Percentiles rank a stretch among this genome's conserved stretches.
These are phyloP conservation scores for Loxodes magnus DNA, from an alignment of 73 alveolate species.

Conservation along the genomic window DNA sequence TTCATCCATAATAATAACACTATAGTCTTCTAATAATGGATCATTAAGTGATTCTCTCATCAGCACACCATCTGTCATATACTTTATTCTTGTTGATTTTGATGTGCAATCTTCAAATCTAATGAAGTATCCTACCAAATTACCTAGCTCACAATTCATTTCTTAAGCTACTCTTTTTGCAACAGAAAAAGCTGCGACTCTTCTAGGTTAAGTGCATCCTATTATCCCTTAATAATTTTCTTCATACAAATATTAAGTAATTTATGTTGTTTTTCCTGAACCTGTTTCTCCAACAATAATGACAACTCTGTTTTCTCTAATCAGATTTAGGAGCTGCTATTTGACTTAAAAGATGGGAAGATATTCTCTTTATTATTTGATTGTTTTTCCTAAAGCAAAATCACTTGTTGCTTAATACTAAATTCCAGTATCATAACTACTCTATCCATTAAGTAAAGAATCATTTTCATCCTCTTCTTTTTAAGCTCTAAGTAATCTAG, in stretches of 20 bases:
- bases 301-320: conserved; percentile 85
- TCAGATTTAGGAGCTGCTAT: conserved; percentile 79
- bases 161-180: conserved; percentile 65
- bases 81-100: conserved; percentile 89
- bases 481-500: conserved; percentile 39
- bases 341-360: conserved; percentile 93
- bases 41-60: conserved; percentile 97
- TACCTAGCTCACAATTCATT: conserved; percentile 43
- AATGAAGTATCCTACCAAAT: conserved; percentile 95
- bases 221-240: conserved; percentile 87
- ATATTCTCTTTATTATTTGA: conserved; percentile 90
- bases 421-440: conserved; percentile 48
- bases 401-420: conserved; percentile 66
- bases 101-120: conserved; percentile 97
- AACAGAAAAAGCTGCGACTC: conserved; percentile 99
- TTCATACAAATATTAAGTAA: conserved; percentile 97
- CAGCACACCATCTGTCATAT: conserved; percentile 99
- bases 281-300: conserved; percentile 99
- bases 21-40: conserved; percentile 92
- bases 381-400: conserved; percentile 64
- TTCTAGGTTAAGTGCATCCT: conserved; percentile 99
- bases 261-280: conserved; percentile 99
- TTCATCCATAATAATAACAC: conserved; percentile 97
- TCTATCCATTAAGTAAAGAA: conserved; percentile 47
- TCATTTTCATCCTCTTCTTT: conserved; percentile 53